phyloP scores from a whole-genome alignment of 768 basidiomycete genomes.

The Pisolithus tinctorius region DNA sequence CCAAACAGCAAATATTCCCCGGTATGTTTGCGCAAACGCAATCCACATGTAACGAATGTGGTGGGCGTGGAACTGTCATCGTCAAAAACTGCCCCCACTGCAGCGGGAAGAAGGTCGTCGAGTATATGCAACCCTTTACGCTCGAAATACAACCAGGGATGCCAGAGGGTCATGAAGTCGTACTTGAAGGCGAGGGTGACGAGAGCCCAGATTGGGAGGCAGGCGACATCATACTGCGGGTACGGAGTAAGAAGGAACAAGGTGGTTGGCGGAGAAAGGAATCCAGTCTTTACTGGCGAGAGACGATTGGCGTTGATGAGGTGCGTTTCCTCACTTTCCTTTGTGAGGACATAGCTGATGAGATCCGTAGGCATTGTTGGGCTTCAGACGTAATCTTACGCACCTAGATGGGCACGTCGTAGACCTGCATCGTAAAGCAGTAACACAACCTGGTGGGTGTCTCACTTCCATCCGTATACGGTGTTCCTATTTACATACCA shows the following conservation, averaged over 20 bases:
- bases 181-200: conserved; percentile 96
- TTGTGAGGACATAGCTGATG: background rate
- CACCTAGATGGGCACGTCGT: conserved; percentile 87
- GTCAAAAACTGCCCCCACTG: conserved; percentile 78
- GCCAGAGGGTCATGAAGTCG: conserved; percentile 88
- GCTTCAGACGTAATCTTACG: conserved; percentile 88
- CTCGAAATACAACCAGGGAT: conserved; percentile 83
- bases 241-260: conserved; percentile 68
- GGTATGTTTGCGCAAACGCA: conserved; percentile 94
- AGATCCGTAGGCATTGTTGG: conserved; percentile 72
- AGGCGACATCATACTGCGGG: conserved; percentile 85
- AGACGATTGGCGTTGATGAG: conserved; percentile 89
- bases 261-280: conserved; percentile 90
- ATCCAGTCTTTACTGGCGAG: conserved; percentile 83
- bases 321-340: conserved; percentile 23
- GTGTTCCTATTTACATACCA: background rate
- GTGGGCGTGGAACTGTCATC: conserved; percentile 77
- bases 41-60: conserved; percentile 75
- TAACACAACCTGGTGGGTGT: conserved; percentile 82
- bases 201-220: conserved; percentile 95
- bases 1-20: conserved; percentile 90
- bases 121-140: conserved; percentile 75
- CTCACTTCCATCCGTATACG: background rate
- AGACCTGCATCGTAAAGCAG: conserved; percentile 59
- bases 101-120: conserved; percentile 70